Conservation (phyloP, 2,329 filamentous ascomycete genomes). For the Fusarium praegraminearum region DNA sequence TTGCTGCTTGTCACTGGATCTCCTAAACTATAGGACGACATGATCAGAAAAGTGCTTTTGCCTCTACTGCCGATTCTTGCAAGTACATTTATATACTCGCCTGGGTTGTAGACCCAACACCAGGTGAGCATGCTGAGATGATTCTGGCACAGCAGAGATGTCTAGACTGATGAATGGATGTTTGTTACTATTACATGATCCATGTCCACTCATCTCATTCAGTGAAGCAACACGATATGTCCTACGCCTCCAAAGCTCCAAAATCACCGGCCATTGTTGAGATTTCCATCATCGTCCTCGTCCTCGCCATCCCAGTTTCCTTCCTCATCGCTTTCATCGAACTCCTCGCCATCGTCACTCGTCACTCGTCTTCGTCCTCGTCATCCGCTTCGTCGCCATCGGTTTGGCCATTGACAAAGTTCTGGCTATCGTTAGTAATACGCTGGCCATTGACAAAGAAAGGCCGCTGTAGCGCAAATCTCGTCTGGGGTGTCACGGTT, state of each 20-base stretch:
- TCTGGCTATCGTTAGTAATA: no score
- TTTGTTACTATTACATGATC: background rate
- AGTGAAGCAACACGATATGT: background rate
- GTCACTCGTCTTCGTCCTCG: background rate
- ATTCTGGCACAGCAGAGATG: background rate
- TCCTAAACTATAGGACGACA: slow-evolving; percentile 27
- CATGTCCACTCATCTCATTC: background rate
- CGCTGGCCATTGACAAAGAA: background rate
- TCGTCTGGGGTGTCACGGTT: background rate
- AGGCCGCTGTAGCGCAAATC: background rate
- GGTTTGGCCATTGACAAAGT: background rate
- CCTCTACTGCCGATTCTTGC: background rate
- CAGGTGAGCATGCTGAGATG: background rate
- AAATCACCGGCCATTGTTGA: background rate
- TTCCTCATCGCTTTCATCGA: background rate
- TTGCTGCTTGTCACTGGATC: slow-evolving; percentile 23
- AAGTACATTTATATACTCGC: background rate
- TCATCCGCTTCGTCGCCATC: background rate
- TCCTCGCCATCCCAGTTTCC: background rate
- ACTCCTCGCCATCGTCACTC: background rate
- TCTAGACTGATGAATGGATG: background rate
- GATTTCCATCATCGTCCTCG: background rate
- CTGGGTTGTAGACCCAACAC: background rate
- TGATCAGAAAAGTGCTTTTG: slow-evolving; percentile 24
- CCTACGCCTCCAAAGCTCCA: background rate